A percentile compares a stretch with the other conserved stretches of the same genome.
Conservation (phyloP, 1,284 basidiomycete genomes). For the Tranzscheliella williamsii region DNA sequence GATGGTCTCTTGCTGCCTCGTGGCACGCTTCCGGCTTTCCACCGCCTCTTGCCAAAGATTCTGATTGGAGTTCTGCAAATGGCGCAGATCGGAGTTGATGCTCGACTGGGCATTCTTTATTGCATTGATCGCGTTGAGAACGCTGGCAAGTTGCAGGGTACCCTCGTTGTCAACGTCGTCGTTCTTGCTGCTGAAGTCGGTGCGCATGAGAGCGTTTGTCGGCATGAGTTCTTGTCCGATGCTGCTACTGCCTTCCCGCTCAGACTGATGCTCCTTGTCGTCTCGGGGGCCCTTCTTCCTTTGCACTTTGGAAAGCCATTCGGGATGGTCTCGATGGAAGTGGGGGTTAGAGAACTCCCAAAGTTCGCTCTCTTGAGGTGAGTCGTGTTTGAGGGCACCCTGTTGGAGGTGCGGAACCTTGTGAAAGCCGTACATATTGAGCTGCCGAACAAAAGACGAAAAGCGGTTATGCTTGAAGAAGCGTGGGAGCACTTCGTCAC, state of each 20-base stretch:
- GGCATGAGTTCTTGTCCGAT: constrained; percentile 31
- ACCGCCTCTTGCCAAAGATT: constrained; percentile 89
- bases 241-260: constrained; percentile 4
- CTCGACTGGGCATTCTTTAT: constrained; percentile 90
- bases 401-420: constrained; percentile 82
- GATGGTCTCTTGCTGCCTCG: constrained; percentile 95
- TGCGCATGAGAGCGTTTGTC: constrained; percentile 38
- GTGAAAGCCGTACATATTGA: constrained; percentile 72
- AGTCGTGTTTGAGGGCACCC: constrained; percentile 72
- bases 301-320: constrained; percentile 85
- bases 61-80: constrained; percentile 84
- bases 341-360: constrained; percentile 92
- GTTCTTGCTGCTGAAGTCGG: constrained; percentile 20
- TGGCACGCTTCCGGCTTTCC: constrained; percentile 75
- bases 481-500: constrained; percentile 69
- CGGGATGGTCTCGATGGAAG: constrained; percentile 86
- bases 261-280: constrained; percentile 36
- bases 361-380: constrained; percentile 72
- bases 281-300: constrained; percentile 65
- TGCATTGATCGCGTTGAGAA: constrained; percentile 79
- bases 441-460: constrained; percentile 82
- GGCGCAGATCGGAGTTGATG: constrained; percentile 83
- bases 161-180: constrained; percentile 12
- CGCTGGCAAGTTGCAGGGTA: constrained; percentile 55
- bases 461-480: constrained; percentile 69